Percentiles rank a stretch among this genome's conserved stretches.
These are phyloP conservation scores for Exophiala sideris DNA, from an alignment of 2,329 filamentous ascomycete genomes.

Conservation along the genomic window DNA sequence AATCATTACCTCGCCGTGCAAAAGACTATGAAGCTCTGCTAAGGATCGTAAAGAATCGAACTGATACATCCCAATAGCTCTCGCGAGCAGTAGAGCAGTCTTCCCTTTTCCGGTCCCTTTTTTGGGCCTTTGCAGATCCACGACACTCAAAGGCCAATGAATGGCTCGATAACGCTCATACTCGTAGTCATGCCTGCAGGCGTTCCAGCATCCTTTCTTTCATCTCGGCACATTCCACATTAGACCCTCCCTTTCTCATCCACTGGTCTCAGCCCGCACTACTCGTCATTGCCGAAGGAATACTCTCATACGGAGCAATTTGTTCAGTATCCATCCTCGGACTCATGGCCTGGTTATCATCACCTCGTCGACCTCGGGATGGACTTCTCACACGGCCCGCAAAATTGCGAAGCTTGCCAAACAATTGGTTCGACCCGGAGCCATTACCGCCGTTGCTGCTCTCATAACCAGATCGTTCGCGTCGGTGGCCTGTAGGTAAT, in stretches of 20 bases:
- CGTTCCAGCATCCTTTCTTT: neutral
- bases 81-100: no score
- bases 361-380: conserved; percentile 46
- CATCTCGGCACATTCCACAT: neutral
- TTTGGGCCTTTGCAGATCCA: no score
- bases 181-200: no score
- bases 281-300: conserved; percentile 13
- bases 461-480: conserved; percentile 56
- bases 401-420: conserved; percentile 52
- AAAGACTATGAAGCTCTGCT: no score
- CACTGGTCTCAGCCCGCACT: neutral
- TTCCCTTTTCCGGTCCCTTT: no score
- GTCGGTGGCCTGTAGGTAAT: conserved; percentile 40
- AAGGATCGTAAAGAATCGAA: no score
- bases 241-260: no score
- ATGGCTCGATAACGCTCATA: no score
- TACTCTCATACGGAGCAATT: conserved; percentile 21
- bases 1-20: no score
- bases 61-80: no score
- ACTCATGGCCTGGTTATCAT: conserved; percentile 24
- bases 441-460: conserved; percentile 3
- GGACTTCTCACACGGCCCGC: conserved; percentile 59
- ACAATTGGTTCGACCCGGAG: conserved; percentile 40
- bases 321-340: conserved; percentile 14
- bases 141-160: no score